Evolutionary conservation across 2,329 filamentous ascomycete genomes (phyloP), one percentile per base, ranked within the genome.

Genomic region (Intubia oerlemansii): DNA sequence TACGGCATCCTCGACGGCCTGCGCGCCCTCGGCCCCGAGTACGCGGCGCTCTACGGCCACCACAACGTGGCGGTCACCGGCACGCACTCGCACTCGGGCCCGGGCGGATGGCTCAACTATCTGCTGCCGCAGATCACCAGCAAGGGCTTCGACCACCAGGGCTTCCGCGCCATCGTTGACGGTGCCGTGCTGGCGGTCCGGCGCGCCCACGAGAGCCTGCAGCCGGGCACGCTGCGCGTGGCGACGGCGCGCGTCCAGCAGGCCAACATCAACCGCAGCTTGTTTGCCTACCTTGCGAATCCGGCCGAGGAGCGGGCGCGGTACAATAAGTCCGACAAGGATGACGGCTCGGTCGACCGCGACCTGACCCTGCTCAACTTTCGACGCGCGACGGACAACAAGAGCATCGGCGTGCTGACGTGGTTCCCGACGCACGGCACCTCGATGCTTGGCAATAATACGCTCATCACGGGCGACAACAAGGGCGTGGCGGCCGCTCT

Each of bases 361-460:
- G 67, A 68, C 7, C 56, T 92, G 58, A 84, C 77, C 0, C 54
- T 90, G 27, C 54, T 92, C 30, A 69, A 66, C 35, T 82, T 92
- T 41, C 66, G 69, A 37, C 61, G 76, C 22, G 63, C 65, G 3
- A 69, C 64, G 2, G 77, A 85, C 42, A 60, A 64, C 30, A 78
- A 76, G 49, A 71, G 71, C 29, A 66, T 80, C 21, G 82, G 79
- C n/a, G 56, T 88, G 4, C 49, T 93, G 36, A 85, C 79, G 10
- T 93, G 82, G 77, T 92, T 85, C 45, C 68, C 84, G 2, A 80
- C 84, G 0, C 84, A 93, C 47, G 81, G 81, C 21, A 93, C 84
- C 0, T 90, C 80, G 1, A 66, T 93, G 49, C 67, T 84, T 15
- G 76, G 78, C 31, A 93, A 93, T 52, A 92, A 92, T 50, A 93